Base-by-base conservation (phyloP, 441 rosid species). In the Macaranga tanarius region DNA sequence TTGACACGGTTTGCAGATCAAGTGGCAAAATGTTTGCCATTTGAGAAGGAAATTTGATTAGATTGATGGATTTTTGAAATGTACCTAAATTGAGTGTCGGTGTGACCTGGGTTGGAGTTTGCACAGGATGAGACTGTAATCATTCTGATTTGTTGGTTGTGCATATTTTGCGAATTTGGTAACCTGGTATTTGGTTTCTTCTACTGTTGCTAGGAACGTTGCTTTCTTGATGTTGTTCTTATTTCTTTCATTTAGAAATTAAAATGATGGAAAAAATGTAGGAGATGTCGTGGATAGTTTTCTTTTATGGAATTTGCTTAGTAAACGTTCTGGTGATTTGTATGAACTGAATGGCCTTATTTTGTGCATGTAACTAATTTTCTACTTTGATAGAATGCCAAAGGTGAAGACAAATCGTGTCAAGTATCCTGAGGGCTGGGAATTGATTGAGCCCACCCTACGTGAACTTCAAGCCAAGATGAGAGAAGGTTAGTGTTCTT, bases 391-490 rank as follows among this genome's bases (percentile, higher is more conserved):
- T 69, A 47, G 62, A 73, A 87, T 92, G 97, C 94, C 96, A 0
- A 92, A 92, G 88, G 88, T 90, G 38, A 89, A 86, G 80, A 90
- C 94, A 1, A 92, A 86, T 77, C 82, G 90, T 26, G 85, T 87
- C 65, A 85, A 84, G 67, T 86, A 86, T 71, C 96, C 94, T 50
- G 90, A 89, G 74, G 94, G 96, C 10, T 92, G 96, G 96, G 94
- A 92, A 69, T 77, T 90, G 77, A 90, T 90, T 16, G 97, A 92
- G 81, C 97, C 94, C 67, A 92, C 94, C 15, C 84, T 90, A 40
- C 84, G 83, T n/a, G 92, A 86, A 52, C 76, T 89, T 0, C 89
- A 86, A 68, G 88, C 90, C 0, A 86, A 90, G 82, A 92, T 89
- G 97, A 83, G 94, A 81, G 97, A 92, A 87, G 93, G 96, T 87